Base-by-base conservation (phyloP, 2,329 filamentous ascomycete genomes). In the Fusarium anguioides region DNA sequence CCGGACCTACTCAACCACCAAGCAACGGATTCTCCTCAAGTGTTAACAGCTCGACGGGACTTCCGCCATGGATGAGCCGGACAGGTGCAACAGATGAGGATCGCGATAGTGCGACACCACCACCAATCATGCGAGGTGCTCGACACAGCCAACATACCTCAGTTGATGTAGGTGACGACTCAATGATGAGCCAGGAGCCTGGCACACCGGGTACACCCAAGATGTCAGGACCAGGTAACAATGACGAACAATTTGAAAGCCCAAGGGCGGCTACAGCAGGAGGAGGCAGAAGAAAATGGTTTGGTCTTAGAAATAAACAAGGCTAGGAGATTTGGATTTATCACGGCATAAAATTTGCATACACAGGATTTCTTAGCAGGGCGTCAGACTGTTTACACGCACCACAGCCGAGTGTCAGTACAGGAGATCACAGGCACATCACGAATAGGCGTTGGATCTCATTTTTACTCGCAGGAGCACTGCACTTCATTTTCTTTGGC, bases 111-210 rank as follows among this genome's bases (percentile, higher is more conserved):
- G 83, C 84, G 1, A 88, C 86, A 9, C 86, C 86, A 5, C 86
- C 86, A 6, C 86, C 86, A 3, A 88, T 88, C 48, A 75, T 83
- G 77, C 79, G 85, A 17, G 84, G 82, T 48, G 76, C 74, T 21
- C 77, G 77, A 7, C 75, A 78, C 6, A 63, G 58, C 23, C 71
- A 77, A 21, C 67, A 75, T 8, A 64, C 70, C 47, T 75, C 76
- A 6, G 46, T 66, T 2, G 74, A 75, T 18, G 10, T 64, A 26
- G 59, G 42, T 4, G 54, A 70, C 21, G 44, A 60, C 8, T 45
- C 60, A 4, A 20, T 40, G 9, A 56, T 54, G 40, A 58, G 60
- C 10, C 50, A 69, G n/a, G 70, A 73, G 17, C 48, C 64, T 9
- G 45, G 29, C 6, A 62, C 58, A 14, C 72, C 66, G 14, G 46